Percentiles rank a stretch among this genome's conserved stretches.
phyloP scores from a whole-genome alignment of 768 basidiomycete species.

The Suillus discolor region DNA sequence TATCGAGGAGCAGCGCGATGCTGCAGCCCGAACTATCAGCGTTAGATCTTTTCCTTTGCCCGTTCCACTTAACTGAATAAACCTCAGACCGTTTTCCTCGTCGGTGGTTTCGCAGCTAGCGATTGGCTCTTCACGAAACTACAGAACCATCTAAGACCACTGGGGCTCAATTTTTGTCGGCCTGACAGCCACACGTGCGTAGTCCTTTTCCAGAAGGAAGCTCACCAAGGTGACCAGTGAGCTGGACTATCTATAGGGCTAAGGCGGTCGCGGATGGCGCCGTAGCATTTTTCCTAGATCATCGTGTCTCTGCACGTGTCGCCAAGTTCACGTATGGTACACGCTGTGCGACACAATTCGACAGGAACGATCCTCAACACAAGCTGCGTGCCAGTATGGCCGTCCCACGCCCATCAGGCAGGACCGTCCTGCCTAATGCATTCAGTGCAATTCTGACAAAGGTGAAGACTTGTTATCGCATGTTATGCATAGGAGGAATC shows the following conservation, averaged over 20 bases:
- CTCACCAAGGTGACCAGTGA: not conserved
- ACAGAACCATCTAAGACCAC: constrained; percentile 31
- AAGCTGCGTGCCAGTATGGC: constrained; percentile 28
- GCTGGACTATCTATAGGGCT: constrained; percentile 30
- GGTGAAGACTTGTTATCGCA: constrained; percentile 13
- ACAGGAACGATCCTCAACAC: constrained; percentile 32
- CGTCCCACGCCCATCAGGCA: constrained; percentile 34
- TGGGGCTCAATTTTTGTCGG: constrained; percentile 44
- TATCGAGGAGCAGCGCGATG: constrained; percentile 24
- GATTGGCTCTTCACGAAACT: constrained; percentile 43
- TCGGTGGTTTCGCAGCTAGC: constrained; percentile 49
- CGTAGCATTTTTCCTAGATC: constrained; percentile 45
- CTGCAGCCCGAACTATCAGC: constrained; percentile 23
- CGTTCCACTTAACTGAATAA: constrained; percentile 13
- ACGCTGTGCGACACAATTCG: constrained; percentile 30
- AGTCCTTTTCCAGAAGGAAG: not conserved
- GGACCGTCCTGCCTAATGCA: constrained; percentile 33
- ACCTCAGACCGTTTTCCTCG: constrained; percentile 39
- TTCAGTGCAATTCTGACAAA: constrained; percentile 34
- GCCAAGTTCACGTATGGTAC: constrained; percentile 43
- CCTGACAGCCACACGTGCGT: constrained; percentile 55
- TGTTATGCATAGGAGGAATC: not conserved
- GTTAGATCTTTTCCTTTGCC: constrained; percentile 16
- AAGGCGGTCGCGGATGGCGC: constrained; percentile 52
- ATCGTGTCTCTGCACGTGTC: constrained; percentile 41